A percentile compares a stretch with the other conserved stretches of the same genome.
Evolutionary conservation across 225 moss, liverwort and hornwort species (phyloP).

Genomic region (Physcomitrium patens): DNA sequence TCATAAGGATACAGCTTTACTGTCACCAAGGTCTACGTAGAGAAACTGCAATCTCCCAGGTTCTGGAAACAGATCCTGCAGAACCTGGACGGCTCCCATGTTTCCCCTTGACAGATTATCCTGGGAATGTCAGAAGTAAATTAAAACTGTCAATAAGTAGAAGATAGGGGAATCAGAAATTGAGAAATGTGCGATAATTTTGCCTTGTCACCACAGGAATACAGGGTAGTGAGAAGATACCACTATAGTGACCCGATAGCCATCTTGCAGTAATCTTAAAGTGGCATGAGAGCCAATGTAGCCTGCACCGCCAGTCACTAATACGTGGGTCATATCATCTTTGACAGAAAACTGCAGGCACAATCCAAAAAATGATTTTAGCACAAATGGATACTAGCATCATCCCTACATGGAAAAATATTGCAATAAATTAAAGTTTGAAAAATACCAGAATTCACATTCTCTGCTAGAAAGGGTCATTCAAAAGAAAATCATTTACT

Average conservation of each 20-base stretch:
- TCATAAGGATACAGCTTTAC: slow-evolving; percentile 82
- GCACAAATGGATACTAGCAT: slow-evolving; percentile 14
- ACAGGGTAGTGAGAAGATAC: slow-evolving; percentile 28
- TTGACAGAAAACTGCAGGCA: slow-evolving; percentile 72
- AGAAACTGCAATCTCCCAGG: slow-evolving; percentile 78
- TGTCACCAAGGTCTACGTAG: slow-evolving; percentile 85
- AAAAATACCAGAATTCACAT: not conserved
- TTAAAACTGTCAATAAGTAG: slow-evolving; percentile 9
- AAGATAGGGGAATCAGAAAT: not conserved
- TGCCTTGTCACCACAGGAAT: not conserved
- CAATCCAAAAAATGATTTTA: slow-evolving; percentile 1
- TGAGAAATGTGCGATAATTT: not conserved
- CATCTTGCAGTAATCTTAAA: slow-evolving; percentile 74
- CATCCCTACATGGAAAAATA: not conserved
- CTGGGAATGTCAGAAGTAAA: slow-evolving; percentile 44
- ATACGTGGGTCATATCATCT: slow-evolving; percentile 79
- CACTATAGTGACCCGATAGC: slow-evolving; percentile 87
- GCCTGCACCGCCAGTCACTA: slow-evolving; percentile 96
- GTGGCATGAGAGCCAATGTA: slow-evolving; percentile 95
- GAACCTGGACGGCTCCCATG: slow-evolving; percentile 73
- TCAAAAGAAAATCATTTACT: not conserved
- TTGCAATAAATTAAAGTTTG: too few relatives aligned
- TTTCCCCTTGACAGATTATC: slow-evolving; percentile 96
- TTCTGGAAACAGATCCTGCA: slow-evolving; percentile 77
- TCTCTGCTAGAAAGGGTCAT: not conserved